phyloP scores from a whole-genome alignment of 2,329 filamentous ascomycete species.

The Talaromyces sp. region DNA sequence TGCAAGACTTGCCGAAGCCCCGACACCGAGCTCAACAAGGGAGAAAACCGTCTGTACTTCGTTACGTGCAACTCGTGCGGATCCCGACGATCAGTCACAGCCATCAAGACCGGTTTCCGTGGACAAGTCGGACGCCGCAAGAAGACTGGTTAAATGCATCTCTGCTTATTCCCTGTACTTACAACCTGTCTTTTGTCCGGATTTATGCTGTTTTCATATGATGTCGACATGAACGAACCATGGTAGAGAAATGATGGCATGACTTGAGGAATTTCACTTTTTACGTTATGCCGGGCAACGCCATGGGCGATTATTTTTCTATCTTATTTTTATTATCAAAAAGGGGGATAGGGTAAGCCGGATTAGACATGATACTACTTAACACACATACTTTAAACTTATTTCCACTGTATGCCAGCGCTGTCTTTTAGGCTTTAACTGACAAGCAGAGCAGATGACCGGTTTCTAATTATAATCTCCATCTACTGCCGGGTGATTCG shows the following conservation, averaged over 20 bases:
- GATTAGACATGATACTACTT: background rate
- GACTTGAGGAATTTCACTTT: background rate
- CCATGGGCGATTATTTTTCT: background rate
- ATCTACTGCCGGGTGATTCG: background rate
- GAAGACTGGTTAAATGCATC: constrained; percentile 55
- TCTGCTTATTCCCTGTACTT: background rate
- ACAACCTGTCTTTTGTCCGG: background rate
- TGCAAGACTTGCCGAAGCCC: constrained; percentile 97
- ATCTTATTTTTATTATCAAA: background rate
- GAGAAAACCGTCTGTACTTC: constrained; percentile 98
- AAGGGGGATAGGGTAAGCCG: background rate
- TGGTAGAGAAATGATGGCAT: background rate
- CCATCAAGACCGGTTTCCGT: constrained; percentile 99
- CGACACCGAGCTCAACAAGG: constrained; percentile 95
- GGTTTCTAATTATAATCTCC: background rate
- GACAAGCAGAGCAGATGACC: background rate
- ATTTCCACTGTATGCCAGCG: background rate
- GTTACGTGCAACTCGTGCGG: constrained; percentile 91
- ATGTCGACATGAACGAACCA: constrained; percentile 12
- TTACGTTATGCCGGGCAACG: background rate
- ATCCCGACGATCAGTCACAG: constrained; percentile 80
- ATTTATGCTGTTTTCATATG: background rate
- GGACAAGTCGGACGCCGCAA: constrained; percentile 98
- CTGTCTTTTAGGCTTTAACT: background rate
- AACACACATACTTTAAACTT: background rate